Base-by-base conservation (phyloP, 2,329 filamentous ascomycete genomes). In the Davidsoniella eucalypti region DNA sequence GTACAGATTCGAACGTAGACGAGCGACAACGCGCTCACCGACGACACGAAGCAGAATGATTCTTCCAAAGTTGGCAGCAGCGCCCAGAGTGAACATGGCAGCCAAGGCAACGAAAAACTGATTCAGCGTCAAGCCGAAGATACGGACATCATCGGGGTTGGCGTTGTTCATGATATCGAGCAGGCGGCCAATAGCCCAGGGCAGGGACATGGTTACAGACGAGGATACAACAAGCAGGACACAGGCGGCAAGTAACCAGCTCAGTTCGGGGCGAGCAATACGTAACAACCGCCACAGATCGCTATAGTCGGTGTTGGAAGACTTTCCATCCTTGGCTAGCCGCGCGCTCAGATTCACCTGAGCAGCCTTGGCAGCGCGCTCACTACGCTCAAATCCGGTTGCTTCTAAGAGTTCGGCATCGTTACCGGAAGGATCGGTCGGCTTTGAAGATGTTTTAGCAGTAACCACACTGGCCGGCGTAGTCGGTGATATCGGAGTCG, bases 171-270 rank as follows among this genome's bases (percentile, higher is more conserved):
- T 87, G 49, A 92, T 77, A 65, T 98, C 92, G 63, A 98, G 70
- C 55, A 98, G 94, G 61, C 88, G 90, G 51, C 92, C 92, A 56
- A 98, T 94, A 0, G 88, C 94, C 62, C 95, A 94, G 1, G 92
- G 92, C 53, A 98, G 85, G 2, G 87, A 88, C 84, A 98, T 94
- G 52, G 88, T 94, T 57, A 98, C 87, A 47, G 80, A 76, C 3
- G 90, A 96, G 14, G 90, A 95, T 55, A 95, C 73, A 52, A 98
- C 72, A 47, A 98, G 72, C 61, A 94, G 84, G 50, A 83, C 63
- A 62, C 96, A 90, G 3, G 93, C 93, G 55, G 84, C 65, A 5
- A 71, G 73, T 14, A 98, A 77, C 64, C 84, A 83, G 61, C 73
- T 81, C 26, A 84, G 67, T 67, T 98, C 92, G 2, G 90, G 90